Percentiles rank a stretch among this genome's conserved stretches.
These are phyloP conservation scores for Termitomyces eurrhizus DNA, from an alignment of 768 basidiomycete species.

Conservation along the genomic window DNA sequence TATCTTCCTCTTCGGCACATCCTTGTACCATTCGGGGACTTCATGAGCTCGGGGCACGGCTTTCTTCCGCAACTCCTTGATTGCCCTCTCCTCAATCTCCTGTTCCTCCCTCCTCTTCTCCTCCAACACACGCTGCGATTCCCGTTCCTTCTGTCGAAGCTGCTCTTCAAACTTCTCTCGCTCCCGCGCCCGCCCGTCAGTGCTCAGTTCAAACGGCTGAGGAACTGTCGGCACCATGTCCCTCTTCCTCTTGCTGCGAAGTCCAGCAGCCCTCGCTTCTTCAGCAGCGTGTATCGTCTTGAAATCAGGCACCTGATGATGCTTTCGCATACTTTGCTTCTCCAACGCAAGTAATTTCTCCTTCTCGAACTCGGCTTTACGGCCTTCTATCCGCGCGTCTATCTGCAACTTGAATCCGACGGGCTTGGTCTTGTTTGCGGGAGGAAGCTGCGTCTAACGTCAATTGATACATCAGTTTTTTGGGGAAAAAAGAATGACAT, in stretches of 20 bases:
- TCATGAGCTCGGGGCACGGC: constrained; percentile 67
- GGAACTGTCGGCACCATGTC: constrained; percentile 47
- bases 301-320: constrained; percentile 41
- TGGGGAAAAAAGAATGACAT: constrained; percentile 1
- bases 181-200: constrained; percentile 55
- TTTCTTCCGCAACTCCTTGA: constrained; percentile 57
- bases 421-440: constrained; percentile 38
- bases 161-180: constrained; percentile 60
- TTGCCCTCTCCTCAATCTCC: constrained; percentile 55
- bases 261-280: constrained; percentile 34
- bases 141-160: constrained; percentile 53
- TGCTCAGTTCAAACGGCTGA: constrained; percentile 42
- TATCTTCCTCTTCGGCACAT: constrained; percentile 54
- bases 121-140: constrained; percentile 44
- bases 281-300: constrained; percentile 50
- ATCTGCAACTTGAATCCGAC: constrained; percentile 51
- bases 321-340: constrained; percentile 16
- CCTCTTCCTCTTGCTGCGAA: constrained; percentile 32
- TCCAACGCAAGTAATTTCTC: constrained; percentile 18
- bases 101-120: constrained; percentile 42
- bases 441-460: constrained; percentile 14
- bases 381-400: constrained; percentile 45
- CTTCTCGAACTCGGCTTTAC: constrained; percentile 35
- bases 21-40: constrained; percentile 76
- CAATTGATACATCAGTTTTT: constrained; percentile 3